phyloP scores from a whole-genome alignment of 805 yeast genomes.

The Starmera dryadoides region DNA sequence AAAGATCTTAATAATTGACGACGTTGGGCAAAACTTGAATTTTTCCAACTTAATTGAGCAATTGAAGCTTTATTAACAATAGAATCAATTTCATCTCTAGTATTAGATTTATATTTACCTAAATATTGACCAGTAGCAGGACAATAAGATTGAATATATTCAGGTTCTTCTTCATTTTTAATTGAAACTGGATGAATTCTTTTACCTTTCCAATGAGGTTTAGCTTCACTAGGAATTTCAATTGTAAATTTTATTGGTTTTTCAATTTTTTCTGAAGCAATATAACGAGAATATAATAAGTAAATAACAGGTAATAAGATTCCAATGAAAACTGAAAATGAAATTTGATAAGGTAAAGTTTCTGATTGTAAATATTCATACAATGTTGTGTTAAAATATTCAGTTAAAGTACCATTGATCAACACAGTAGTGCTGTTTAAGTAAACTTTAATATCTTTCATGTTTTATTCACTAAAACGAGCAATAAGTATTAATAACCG shows the following conservation, averaged over 20 bases:
- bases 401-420: conserved; percentile 17
- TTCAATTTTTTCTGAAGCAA: conserved; percentile 6
- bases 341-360: conserved; percentile 8
- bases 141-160: conserved; percentile 74
- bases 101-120: conserved; percentile 61
- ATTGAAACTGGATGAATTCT: conserved; percentile 61
- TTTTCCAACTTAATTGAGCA: conserved; percentile 27
- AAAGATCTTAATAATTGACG: conserved; percentile 66
- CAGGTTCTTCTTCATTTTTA: conserved; percentile 53
- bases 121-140: conserved; percentile 93
- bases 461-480: too few relatives aligned
- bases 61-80: conserved; percentile 35
- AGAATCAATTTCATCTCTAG: conserved; percentile 64
- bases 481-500: too few relatives aligned
- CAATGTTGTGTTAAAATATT: conserved; percentile 12
- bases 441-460: neutral
- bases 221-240: conserved; percentile 67
- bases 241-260: conserved; percentile 38
- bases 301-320: conserved; percentile 7
- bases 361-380: conserved; percentile 12
- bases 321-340: conserved; percentile 13
- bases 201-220: conserved; percentile 89
- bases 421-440: conserved; percentile 1
- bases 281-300: conserved; percentile 8
- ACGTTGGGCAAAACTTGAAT: conserved; percentile 54